Conservation (phyloP, 805 yeast genomes). For the Groenewaldozyma tartarivorans region DNA sequence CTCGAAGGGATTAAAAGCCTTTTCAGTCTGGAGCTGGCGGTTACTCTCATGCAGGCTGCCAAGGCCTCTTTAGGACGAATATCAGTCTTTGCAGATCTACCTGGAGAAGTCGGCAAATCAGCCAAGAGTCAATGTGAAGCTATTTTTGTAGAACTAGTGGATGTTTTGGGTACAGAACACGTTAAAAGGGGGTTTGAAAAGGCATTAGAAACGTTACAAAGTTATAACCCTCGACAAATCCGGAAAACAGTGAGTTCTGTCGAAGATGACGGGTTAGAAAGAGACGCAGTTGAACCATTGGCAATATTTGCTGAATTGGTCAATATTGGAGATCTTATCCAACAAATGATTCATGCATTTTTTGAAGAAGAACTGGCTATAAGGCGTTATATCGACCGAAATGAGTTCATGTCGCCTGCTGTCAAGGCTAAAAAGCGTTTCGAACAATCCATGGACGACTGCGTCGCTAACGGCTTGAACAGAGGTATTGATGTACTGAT, state of each 20-base stretch:
- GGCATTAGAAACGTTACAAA: constrained; percentile 60
- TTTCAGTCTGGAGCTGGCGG: constrained; percentile 72
- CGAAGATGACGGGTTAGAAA: constrained; percentile 13
- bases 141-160: constrained; percentile 60
- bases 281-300: constrained; percentile 59
- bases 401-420: constrained; percentile 70
- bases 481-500: constrained; percentile 85
- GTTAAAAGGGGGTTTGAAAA: constrained; percentile 75
- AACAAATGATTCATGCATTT: constrained; percentile 86
- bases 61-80: constrained; percentile 54
- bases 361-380: constrained; percentile 70
- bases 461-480: constrained; percentile 87
- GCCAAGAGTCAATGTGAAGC: constrained; percentile 43
- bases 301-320: constrained; percentile 83
- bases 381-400: constrained; percentile 52
- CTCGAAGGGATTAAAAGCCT: constrained; percentile 67
- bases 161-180: constrained; percentile 60
- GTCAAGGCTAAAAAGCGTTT: constrained; percentile 71
- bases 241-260: constrained; percentile 19
- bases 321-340: constrained; percentile 83
- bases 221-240: constrained; percentile 52
- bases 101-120: constrained; percentile 26
- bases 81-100: constrained; percentile 32
- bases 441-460: constrained; percentile 74
- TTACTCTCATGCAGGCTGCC: constrained; percentile 60